Percentiles rank a stretch among this genome's conserved stretches.
Evolutionary conservation across 2,329 filamentous ascomycete genomes (phyloP).

Genomic region (Calonectria pseudoreteaudii): DNA sequence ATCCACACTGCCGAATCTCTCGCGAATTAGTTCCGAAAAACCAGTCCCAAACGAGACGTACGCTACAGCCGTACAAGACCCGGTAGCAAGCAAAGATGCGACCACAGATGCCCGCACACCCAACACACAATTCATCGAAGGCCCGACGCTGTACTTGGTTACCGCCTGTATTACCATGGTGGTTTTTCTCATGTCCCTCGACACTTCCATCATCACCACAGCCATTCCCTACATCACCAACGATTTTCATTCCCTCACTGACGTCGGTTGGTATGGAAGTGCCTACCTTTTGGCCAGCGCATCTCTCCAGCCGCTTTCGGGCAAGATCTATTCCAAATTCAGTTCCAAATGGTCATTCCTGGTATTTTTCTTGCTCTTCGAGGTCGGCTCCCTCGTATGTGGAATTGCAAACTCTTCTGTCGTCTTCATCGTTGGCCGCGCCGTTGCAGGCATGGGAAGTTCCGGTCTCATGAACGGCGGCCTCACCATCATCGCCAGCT

Average conservation of each 20-base stretch:
- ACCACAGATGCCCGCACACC: neutral
- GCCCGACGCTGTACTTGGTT: neutral
- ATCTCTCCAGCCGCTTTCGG: neutral
- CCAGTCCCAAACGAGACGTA: neutral
- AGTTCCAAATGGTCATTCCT: neutral
- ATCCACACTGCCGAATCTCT: neutral
- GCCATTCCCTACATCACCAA: conserved; percentile 7
- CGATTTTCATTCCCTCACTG: conserved; percentile 1
- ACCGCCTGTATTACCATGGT: conserved; percentile 4
- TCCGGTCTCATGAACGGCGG: neutral
- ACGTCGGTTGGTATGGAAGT: conserved; percentile 2
- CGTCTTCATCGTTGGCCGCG: conserved; percentile 3
- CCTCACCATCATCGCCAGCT: neutral
- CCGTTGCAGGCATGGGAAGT: conserved; percentile 3
- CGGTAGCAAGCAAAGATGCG: neutral
- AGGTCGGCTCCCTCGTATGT: neutral
- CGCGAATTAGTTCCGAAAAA: neutral
- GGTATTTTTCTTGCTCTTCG: neutral
- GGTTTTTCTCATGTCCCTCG: conserved; percentile 3
- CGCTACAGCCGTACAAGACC: neutral
- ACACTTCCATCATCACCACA: neutral
- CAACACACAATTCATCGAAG: neutral
- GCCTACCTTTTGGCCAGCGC: neutral
- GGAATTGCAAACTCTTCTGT: conserved; percentile 1
- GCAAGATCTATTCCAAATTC: conserved; percentile 3